These are phyloP conservation scores for Plasmopara muralis DNA, from an alignment of 352 stramenopile genomes.

Conservation along the genomic window DNA sequence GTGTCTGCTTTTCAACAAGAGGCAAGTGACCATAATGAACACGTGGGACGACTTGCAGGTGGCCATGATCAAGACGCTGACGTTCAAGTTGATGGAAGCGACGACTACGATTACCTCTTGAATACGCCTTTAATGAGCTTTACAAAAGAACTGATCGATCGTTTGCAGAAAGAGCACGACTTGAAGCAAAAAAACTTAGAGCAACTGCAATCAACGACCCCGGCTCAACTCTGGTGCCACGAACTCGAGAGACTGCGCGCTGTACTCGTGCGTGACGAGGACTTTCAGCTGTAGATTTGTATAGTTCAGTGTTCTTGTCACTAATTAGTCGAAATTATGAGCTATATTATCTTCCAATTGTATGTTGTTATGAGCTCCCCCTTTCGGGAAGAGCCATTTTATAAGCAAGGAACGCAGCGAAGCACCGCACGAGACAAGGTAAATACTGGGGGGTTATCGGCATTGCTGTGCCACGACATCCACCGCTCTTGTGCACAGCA, in stretches of 20 bases:
- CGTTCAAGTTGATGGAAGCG: slow-evolving; percentile 15
- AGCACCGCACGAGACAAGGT: no score
- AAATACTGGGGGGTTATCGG: no score
- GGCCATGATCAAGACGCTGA: slow-evolving; percentile 12
- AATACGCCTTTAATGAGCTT: slow-evolving; percentile 98
- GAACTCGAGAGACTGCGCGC: slow-evolving; percentile 56
- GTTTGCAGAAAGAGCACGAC: slow-evolving; percentile 87
- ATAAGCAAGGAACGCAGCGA: no score
- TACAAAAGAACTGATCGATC: slow-evolving; percentile 92
- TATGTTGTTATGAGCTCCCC: no score
- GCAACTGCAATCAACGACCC: slow-evolving; percentile 76
- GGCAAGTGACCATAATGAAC: slow-evolving; percentile 23
- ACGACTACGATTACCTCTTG: slow-evolving; percentile 96
- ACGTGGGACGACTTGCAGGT: slow-evolving; percentile 19
- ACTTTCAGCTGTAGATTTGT: slow-evolving; percentile 37
- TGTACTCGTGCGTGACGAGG: slow-evolving; percentile 56
- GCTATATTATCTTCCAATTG: no score
- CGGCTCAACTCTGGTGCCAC: slow-evolving; percentile 83
- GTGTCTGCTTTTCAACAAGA: slow-evolving; percentile 45
- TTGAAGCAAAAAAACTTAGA: slow-evolving; percentile 86
- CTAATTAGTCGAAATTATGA: no score
- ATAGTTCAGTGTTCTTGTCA: background rate
- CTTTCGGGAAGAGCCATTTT: no score
- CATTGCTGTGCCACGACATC: no score
- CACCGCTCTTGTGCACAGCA: no score